Percentiles rank a stretch among this genome's conserved stretches.
phyloP scores from a whole-genome alignment of 768 basidiomycete genomes.

The Suillus cothurnatus region DNA sequence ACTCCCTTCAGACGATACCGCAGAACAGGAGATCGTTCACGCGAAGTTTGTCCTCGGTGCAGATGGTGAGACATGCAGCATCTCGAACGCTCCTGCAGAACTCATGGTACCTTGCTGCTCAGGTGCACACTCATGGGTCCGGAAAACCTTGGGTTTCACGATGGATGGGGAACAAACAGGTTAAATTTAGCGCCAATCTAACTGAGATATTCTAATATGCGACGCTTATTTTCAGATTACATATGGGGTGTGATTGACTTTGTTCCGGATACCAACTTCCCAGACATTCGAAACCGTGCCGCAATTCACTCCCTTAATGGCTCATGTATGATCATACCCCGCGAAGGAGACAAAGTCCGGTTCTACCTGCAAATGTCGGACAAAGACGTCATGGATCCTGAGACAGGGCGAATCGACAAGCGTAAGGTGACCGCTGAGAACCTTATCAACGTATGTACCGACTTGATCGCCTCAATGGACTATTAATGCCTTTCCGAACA shows the following conservation, averaged over 20 bases:
- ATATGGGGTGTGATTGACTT: constrained; percentile 86
- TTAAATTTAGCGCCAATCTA: constrained; percentile 8
- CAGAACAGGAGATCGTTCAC: constrained; percentile 35
- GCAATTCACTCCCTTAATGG: constrained; percentile 72
- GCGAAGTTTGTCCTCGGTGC: constrained; percentile 40
- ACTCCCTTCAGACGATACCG: constrained; percentile 20
- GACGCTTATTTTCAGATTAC: constrained; percentile 46
- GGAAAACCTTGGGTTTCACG: constrained; percentile 43
- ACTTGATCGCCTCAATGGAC: neutral
- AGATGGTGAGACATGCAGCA: constrained; percentile 29
- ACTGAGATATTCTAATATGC: neutral
- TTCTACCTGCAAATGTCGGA: constrained; percentile 71
- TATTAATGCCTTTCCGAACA: constrained; percentile 21
- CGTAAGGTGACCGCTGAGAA: constrained; percentile 48
- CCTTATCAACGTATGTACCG: constrained; percentile 49
- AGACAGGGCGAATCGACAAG: constrained; percentile 56
- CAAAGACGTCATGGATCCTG: constrained; percentile 44
- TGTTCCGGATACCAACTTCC: constrained; percentile 72
- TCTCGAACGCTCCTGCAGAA: neutral
- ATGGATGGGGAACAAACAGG: constrained; percentile 56
- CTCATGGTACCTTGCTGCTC: constrained; percentile 1
- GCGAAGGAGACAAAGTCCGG: constrained; percentile 67
- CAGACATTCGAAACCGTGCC: constrained; percentile 67
- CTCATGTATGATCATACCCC: constrained; percentile 74
- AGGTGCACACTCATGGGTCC: constrained; percentile 52